Evolutionary conservation across 176 grass and related monocot genomes (phyloP).

Genomic region (Eragrostis nindensis): DNA sequence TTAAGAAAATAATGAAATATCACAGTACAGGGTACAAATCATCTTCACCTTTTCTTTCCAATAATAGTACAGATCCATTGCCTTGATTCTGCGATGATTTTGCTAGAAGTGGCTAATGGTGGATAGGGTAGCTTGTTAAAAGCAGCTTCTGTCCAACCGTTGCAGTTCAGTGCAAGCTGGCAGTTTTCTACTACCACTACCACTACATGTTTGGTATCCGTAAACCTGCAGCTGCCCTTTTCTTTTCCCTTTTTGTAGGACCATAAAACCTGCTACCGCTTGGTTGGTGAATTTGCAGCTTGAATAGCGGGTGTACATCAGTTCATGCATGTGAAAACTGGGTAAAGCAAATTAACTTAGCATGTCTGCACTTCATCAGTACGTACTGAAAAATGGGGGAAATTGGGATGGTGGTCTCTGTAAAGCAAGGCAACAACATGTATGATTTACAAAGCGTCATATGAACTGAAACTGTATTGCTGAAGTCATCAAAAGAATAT

Average conservation of each 20-base stretch:
- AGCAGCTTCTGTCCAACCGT: slow-evolving; percentile 1
- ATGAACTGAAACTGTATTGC: slow-evolving; percentile 9
- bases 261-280: slow-evolving; percentile 12
- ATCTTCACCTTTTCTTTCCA: background rate
- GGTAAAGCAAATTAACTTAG: background rate
- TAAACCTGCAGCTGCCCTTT: slow-evolving; percentile 16
- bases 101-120: slow-evolving; percentile 3
- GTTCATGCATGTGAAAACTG: background rate
- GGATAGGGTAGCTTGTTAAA: slow-evolving; percentile 14
- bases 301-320: background rate
- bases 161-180: slow-evolving; percentile 34
- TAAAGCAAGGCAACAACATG: background rate
- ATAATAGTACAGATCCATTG: background rate
- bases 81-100: slow-evolving; percentile 23
- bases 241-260: background rate
- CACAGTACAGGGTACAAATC: background rate
- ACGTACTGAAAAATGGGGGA: background rate
- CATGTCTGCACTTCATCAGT: background rate
- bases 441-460: background rate
- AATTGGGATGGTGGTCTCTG: background rate
- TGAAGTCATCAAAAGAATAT: background rate
- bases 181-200: background rate
- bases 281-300: background rate
- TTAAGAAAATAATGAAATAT: background rate
- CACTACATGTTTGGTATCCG: slow-evolving; percentile 12